phyloP scores from a whole-genome alignment of 202 grass and related monocot genomes.

The Musa balbisiana region DNA sequence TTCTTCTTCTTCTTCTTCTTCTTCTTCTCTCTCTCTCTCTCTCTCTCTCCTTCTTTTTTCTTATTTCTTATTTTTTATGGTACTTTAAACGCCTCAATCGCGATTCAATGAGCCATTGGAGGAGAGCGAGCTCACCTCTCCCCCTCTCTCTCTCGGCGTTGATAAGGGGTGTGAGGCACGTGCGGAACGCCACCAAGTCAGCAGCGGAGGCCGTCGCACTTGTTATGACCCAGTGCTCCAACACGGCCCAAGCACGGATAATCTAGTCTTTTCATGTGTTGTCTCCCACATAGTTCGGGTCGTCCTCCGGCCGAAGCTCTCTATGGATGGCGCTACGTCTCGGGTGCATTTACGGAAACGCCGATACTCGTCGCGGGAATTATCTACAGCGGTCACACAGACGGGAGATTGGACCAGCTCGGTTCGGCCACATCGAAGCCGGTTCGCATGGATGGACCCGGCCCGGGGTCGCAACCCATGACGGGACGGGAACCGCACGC shows the following conservation, averaged over 20 bases:
- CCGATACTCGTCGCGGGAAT: not conserved
- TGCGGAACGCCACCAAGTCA: not conserved
- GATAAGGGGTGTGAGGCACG: conserved; percentile 6
- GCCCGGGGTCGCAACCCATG: not conserved
- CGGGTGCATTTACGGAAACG: not conserved
- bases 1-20: not conserved
- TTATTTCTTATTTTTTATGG: not conserved
- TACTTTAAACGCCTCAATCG: not conserved
- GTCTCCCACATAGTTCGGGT: not conserved
- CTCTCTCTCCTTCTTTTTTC: not conserved
- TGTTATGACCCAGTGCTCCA: not conserved
- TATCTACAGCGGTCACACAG: not conserved
- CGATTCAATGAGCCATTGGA: not conserved
- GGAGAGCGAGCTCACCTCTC: not conserved
- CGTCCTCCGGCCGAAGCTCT: not conserved
- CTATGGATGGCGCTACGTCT: not conserved
- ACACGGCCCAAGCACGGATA: not conserved
- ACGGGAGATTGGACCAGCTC: not conserved
- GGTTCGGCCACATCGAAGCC: not conserved
- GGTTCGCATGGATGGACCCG: not conserved
- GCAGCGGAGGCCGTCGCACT: not conserved
- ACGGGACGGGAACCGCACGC: not conserved
- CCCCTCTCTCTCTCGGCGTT: not conserved
- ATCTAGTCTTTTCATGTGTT: not conserved
- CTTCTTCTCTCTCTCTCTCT: not conserved